A percentile compares a stretch with the other conserved stretches of the same genome.
Evolutionary conservation across 441 rosid genomes (phyloP).

Genomic region (Erysimum cheiri): DNA sequence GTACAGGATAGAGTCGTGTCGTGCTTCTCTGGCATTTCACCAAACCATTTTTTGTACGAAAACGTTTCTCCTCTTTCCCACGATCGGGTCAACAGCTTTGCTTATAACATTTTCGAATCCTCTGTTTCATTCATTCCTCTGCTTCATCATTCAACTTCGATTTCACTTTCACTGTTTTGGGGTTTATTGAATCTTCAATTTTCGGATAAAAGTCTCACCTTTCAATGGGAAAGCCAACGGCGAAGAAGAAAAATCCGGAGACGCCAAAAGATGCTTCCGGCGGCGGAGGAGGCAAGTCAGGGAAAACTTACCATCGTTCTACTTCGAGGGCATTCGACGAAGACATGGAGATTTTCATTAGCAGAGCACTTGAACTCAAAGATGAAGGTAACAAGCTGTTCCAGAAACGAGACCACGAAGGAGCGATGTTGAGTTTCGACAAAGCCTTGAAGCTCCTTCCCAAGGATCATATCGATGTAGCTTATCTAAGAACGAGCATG

Average conservation of each 20-base stretch:
- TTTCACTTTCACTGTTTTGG: not conserved
- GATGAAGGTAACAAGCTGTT: conserved; percentile 90
- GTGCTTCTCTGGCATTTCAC: conserved; percentile 33
- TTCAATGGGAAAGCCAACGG: conserved; percentile 95
- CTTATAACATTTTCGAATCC: conserved; percentile 1
- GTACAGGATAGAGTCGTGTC: conserved; percentile 14
- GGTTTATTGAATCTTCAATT: not conserved
- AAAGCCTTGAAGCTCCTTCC: conserved; percentile 93
- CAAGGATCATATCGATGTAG: conserved; percentile 72
- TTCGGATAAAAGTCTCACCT: not conserved
- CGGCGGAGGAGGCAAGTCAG: conserved; percentile 45
- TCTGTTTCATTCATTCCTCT: conserved; percentile 19
- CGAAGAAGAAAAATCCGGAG: conserved; percentile 68
- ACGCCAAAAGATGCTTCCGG: conserved; percentile 47
- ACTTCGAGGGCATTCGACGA: conserved; percentile 79
- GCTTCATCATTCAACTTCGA: conserved; percentile 15
- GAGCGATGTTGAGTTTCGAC: conserved; percentile 87
- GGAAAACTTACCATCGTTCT: conserved; percentile 55
- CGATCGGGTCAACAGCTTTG: conserved; percentile 23
- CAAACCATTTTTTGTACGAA: conserved; percentile 11
- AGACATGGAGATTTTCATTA: conserved; percentile 88
- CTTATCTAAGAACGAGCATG: conserved; percentile 80
- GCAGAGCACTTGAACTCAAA: conserved; percentile 87
- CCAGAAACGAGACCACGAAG: conserved; percentile 90
- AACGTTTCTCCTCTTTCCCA: conserved; percentile 18